Base-by-base conservation (phyloP, 306 rosid species). In the Crataegus laevigata region DNA sequence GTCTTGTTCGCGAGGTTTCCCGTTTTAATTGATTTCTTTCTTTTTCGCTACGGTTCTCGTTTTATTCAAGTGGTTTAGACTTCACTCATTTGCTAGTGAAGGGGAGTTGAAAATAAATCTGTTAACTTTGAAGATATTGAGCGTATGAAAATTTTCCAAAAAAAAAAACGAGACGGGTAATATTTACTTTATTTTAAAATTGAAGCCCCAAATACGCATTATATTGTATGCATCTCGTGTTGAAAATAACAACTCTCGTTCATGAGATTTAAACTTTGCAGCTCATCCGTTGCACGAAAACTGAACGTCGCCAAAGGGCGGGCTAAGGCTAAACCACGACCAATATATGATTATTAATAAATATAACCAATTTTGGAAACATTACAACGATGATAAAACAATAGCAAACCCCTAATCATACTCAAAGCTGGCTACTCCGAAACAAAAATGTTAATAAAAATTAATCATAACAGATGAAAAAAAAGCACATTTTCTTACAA, bases 391-490 rank as follows among this genome's bases (percentile, higher is more conserved):
- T 12, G 51, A 83, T 69, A 81, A 85, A 70, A 70, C 74, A 59
- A 30, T 72, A 75, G 79, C 81, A 88, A 87, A 79, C 81, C 75
- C 87, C 84, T 66, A 77, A 75, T 80, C 81, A 82, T 79, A 83
- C 78, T 78, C 80, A 70, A 74, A 57, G 80, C 64, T 73, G 61
- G 80, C 81, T 60, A 80, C 85, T 79, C 50, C 42, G 71, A 58
- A 75, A 74, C 72, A 82, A 81, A 85, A 75, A 64, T 64, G 79
- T 13, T 36, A 70, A 17, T 45, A 64, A 59, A 63, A 21, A 61
- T 34, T 66, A 77, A 24, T 71, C 38, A 82, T 68, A 73, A 62
- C 75, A 71, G 59, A 67, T 68, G 76, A 80, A 76, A 73, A 66
- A 75, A 73, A 67, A 1, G 5, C 73, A 69, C 77, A 82, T 45